A percentile compares a stretch with the other conserved stretches of the same genome.
These are phyloP conservation scores for Mycena latifolia DNA, from an alignment of 768 basidiomycete genomes.

Conservation along the genomic window DNA sequence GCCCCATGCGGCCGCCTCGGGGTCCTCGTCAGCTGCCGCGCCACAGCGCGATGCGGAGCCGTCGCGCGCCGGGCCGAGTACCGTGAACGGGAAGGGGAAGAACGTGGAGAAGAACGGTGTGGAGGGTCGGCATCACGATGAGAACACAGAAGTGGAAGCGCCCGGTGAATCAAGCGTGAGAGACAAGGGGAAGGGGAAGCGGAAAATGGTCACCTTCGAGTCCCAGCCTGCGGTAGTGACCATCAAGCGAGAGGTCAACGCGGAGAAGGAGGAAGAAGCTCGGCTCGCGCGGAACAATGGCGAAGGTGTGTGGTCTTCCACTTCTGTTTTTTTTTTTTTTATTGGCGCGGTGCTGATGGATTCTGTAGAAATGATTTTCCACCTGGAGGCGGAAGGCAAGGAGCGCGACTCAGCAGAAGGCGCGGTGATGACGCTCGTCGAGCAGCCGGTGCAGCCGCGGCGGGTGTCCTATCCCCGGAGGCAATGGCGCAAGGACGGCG, in stretches of 20 bases:
- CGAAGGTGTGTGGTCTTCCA: conserved; percentile 56
- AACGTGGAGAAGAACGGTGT: conserved; percentile 21
- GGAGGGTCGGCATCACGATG: conserved; percentile 7
- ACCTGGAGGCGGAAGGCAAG: conserved; percentile 68
- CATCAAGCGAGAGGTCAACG: conserved; percentile 53
- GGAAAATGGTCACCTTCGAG: conserved; percentile 78
- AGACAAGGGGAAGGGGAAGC: conserved; percentile 70
- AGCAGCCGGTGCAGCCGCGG: conserved; percentile 51
- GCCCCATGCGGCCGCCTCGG: not conserved
- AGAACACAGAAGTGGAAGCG: conserved; percentile 38
- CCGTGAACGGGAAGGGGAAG: conserved; percentile 21
- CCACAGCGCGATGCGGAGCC: conserved; percentile 4
- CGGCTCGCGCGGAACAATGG: conserved; percentile 44
- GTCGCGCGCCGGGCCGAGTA: conserved; percentile 34
- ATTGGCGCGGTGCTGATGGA: conserved; percentile 4
- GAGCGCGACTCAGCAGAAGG: conserved; percentile 47
- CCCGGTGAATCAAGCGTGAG: conserved; percentile 38
- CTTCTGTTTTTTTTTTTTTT: conserved; percentile 33
- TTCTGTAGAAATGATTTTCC: conserved; percentile 73
- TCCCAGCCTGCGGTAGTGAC: conserved; percentile 68
- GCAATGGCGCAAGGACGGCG: conserved; percentile 44
- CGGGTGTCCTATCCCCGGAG: conserved; percentile 43
- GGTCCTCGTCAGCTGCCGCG: conserved; percentile 18
- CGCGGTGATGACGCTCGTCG: conserved; percentile 54
- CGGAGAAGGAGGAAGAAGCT: conserved; percentile 47